Evolutionary conservation across 441 rosid species (phyloP).

Genomic region (Codiaeum variegatum): DNA sequence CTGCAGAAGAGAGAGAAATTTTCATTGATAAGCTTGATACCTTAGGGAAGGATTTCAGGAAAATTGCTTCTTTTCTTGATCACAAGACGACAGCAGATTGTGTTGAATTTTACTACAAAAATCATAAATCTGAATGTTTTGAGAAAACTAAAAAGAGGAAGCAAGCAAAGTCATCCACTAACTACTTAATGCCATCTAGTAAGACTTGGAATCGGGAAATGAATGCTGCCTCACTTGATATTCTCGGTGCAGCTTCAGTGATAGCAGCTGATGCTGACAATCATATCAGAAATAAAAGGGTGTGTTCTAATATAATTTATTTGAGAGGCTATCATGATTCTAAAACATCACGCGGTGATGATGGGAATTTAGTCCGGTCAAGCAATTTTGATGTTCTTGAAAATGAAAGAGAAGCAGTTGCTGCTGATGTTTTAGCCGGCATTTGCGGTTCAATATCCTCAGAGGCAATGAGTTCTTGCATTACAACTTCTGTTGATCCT

Average conservation of each 20-base stretch:
- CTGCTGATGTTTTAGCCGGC: slow-evolving; percentile 82
- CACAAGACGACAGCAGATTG: slow-evolving; percentile 97
- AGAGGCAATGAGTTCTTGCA: slow-evolving; percentile 83
- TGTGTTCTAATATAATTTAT: slow-evolving; percentile 41
- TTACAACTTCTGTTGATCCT: slow-evolving; percentile 63
- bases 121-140: slow-evolving; percentile 91
- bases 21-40: slow-evolving; percentile 73
- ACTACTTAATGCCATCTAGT: slow-evolving; percentile 62
- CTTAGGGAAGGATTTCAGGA: slow-evolving; percentile 83
- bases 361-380: slow-evolving; percentile 46
- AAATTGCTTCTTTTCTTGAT: slow-evolving; percentile 79
- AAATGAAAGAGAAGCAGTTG: slow-evolving; percentile 66
- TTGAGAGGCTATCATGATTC: slow-evolving; percentile 45
- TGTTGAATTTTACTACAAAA: slow-evolving; percentile 93
- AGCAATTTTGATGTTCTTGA: slow-evolving; percentile 46
- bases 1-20: slow-evolving; percentile 65
- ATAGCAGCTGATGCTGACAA: slow-evolving; percentile 69
- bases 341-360: slow-evolving; percentile 37
- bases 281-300: slow-evolving; percentile 31
- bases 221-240: slow-evolving; percentile 73
- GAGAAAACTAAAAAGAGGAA: slow-evolving; percentile 76
- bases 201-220: slow-evolving; percentile 69
- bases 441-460: slow-evolving; percentile 81
- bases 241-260: slow-evolving; percentile 73
- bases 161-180: slow-evolving; percentile 55